Percentiles rank a stretch among this genome's conserved stretches.
These are phyloP conservation scores for Trametes villosa DNA, from an alignment of 768 basidiomycete genomes.

Conservation along the genomic window DNA sequence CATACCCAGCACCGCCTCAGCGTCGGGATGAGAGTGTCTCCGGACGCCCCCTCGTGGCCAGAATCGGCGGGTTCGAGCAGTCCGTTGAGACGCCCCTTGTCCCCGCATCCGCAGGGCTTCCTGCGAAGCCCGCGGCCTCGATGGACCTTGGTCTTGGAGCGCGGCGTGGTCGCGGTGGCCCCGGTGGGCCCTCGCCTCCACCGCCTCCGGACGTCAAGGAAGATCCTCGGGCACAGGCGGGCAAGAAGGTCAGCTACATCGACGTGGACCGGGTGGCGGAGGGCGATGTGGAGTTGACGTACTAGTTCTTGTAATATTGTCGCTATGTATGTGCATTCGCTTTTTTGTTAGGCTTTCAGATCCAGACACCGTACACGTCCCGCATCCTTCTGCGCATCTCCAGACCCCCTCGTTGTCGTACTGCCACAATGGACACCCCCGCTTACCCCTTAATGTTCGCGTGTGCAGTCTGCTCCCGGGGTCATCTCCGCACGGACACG, in stretches of 20 bases:
- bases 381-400: not conserved
- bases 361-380: too few species aligned
- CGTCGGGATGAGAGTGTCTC: slow-evolving; percentile 63
- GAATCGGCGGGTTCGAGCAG: slow-evolving; percentile 65
- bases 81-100: slow-evolving; percentile 41
- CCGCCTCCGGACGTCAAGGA: slow-evolving; percentile 90
- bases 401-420: not conserved
- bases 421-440: slow-evolving; percentile 3
- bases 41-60: slow-evolving; percentile 73
- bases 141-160: slow-evolving; percentile 50
- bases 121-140: slow-evolving; percentile 69
- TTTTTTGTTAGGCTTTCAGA: slow-evolving; percentile 9
- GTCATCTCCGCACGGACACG: slow-evolving; percentile 6
- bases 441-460: slow-evolving; percentile 1
- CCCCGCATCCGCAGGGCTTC: slow-evolving; percentile 73
- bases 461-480: not conserved
- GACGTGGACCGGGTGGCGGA: slow-evolving; percentile 95
- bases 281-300: slow-evolving; percentile 50
- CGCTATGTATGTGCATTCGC: slow-evolving; percentile 15
- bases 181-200: slow-evolving; percentile 66
- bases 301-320: slow-evolving; percentile 34
- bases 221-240: slow-evolving; percentile 89
- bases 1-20: slow-evolving; percentile 42
- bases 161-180: slow-evolving; percentile 43
- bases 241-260: slow-evolving; percentile 90